Evolutionary conservation across 805 yeast genomes (phyloP).

Genomic region (Cephaloascus fragrans): DNA sequence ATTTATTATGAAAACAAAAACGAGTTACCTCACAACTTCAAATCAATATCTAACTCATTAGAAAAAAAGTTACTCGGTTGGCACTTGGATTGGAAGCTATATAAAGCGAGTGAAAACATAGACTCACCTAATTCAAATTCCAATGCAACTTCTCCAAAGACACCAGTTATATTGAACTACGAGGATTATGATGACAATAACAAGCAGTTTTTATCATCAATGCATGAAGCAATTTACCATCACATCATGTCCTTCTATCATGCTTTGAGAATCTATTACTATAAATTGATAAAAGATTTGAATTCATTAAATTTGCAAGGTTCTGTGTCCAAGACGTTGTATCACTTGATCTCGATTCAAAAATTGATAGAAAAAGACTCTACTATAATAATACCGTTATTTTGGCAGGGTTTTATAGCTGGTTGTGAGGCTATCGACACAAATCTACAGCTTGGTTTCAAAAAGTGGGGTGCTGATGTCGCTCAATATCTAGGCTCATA

Average conservation of each 20-base stretch:
- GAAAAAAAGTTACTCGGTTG: slow-evolving; percentile 50
- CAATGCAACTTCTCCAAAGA: background rate
- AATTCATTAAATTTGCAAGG: slow-evolving; percentile 51
- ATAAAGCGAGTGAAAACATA: slow-evolving; percentile 16
- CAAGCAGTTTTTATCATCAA: slow-evolving; percentile 33
- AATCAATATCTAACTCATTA: slow-evolving; percentile 21
- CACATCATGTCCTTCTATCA: slow-evolving; percentile 75
- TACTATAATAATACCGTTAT: slow-evolving; percentile 61
- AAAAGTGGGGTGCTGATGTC: slow-evolving; percentile 63
- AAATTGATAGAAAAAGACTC: slow-evolving; percentile 41
- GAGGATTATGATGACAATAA: slow-evolving; percentile 1
- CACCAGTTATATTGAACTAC: background rate
- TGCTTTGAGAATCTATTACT: slow-evolving; percentile 62
- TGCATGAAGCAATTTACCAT: slow-evolving; percentile 68
- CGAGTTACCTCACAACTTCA: slow-evolving; percentile 15
- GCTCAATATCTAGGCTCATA: slow-evolving; percentile 55
- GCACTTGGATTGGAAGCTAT: slow-evolving; percentile 68
- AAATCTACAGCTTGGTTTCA: slow-evolving; percentile 54
- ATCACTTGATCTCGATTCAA: slow-evolving; percentile 56
- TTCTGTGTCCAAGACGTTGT: slow-evolving; percentile 49
- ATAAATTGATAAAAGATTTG: slow-evolving; percentile 48
- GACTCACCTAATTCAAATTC: background rate
- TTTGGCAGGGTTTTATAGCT: slow-evolving; percentile 87
- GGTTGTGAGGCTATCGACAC: slow-evolving; percentile 67
- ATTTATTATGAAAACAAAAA: slow-evolving; percentile 34